These are phyloP conservation scores for Aphanomyces stellatus DNA, from an alignment of 352 stramenopile species.

Conservation along the genomic window DNA sequence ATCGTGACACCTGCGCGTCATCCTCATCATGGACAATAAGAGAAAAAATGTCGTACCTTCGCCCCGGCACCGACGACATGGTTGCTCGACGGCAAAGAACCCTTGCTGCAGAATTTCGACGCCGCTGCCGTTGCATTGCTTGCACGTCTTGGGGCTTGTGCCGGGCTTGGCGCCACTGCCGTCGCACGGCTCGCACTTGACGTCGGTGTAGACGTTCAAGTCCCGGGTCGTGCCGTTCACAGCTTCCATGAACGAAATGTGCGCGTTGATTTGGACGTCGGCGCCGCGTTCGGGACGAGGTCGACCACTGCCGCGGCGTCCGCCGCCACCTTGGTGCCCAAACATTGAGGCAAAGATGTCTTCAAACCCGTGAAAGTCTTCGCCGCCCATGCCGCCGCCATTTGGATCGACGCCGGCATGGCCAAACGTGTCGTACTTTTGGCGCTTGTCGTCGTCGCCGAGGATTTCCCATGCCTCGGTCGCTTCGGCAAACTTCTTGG, in stretches of 20 bases:
- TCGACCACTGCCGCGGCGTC: conserved; percentile 38
- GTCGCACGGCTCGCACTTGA: conserved; percentile 69
- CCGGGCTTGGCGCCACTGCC: conserved; percentile 76
- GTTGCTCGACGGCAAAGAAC: conserved; percentile 84
- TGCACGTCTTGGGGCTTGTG: conserved; percentile 71
- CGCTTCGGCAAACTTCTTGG: conserved; percentile 90
- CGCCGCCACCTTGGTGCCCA: conserved; percentile 39
- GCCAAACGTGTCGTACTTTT: conserved; percentile 92
- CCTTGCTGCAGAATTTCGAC: conserved; percentile 83
- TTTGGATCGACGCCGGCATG: conserved; percentile 92
- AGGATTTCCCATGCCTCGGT: conserved; percentile 92
- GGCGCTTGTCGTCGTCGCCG: conserved; percentile 87
- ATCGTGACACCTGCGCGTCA: conserved; percentile 43
- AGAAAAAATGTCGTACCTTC: conserved; percentile 38
- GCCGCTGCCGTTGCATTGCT: conserved; percentile 70
- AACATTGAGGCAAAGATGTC: conserved; percentile 87
- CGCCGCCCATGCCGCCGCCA: conserved; percentile 45
- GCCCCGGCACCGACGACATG: conserved; percentile 74
- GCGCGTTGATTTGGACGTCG: conserved; percentile 92
- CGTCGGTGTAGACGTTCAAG: conserved; percentile 69
- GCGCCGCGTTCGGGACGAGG: conserved; percentile 81
- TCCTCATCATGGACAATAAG: too few species aligned
- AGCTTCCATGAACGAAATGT: conserved; percentile 92
- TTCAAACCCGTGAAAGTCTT: conserved; percentile 76
- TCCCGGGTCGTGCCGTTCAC: conserved; percentile 89